Evolutionary conservation across 225 moss, liverwort and hornwort genomes (phyloP), one percentile per base, ranked within the genome.

Genomic region (Rhytidiadelphus loreus): DNA sequence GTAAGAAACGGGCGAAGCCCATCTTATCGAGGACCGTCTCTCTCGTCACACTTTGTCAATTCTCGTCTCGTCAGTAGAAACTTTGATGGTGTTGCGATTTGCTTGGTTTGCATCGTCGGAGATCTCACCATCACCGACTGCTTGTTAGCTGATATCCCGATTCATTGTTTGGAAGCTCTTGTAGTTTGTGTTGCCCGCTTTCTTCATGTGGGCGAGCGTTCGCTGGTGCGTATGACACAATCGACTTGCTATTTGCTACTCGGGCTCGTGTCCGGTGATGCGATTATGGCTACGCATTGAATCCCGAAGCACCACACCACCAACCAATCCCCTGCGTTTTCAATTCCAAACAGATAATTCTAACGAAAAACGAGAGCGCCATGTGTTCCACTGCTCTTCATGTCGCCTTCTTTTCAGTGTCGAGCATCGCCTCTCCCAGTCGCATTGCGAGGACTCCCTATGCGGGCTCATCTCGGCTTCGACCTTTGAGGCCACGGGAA

Each of bases 311-410:
- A 44, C 32, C 60, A 14, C 60, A 22, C 30, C 22, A 81, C 22
- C 32, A 9, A 44, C 3, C 23, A 33, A 19, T 61, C 32, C 23
- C 44, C 30, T 61, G 22, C 61, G 32, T 61, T 81, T 32, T 21
- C 61, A 33, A 33, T 61, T 30, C 32, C 61, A 10, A 81, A 15
- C 15, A 39, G 81, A 81, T 8, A 9, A 12, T 16, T 32, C 33
- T 46, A 16, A 11, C 14, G 33, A 19, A 62, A 30, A 37, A 8
- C 19, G 43, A 62, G 43, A 60, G 82, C 85, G 72, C 82, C 81
- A 92, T 92, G 92, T 83, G 87, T 84, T 59, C 89, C 56, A 62
- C 89, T 80, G 87, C 79, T 80, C 89, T 89, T 69, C 78, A 82
- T 50, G 73, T 75, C 58, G 58, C 74, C 44, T 72, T 82, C 56